Conservation (phyloP, 352 stramenopile genomes). For the Stephanocyclus meneghinianus region DNA sequence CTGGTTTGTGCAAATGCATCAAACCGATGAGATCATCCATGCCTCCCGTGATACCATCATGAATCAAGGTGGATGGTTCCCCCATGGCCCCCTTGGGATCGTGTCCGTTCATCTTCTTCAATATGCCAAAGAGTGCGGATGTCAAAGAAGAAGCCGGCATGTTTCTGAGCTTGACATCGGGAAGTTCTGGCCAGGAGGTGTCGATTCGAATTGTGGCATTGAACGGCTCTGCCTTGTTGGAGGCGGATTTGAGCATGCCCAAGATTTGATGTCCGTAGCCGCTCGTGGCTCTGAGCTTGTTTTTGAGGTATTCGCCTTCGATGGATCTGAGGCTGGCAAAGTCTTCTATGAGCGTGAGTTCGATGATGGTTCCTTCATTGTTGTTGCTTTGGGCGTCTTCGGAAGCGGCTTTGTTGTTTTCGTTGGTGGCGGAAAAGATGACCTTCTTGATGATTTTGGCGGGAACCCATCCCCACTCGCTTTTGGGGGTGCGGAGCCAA, state of each 20-base stretch:
- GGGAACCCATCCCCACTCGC: slow-evolving; percentile 81
- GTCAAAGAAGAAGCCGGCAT: slow-evolving; percentile 50
- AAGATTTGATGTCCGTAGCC: slow-evolving; percentile 38
- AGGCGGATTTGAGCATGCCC: slow-evolving; percentile 34
- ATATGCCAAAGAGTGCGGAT: slow-evolving; percentile 38
- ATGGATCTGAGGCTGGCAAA: slow-evolving; percentile 23
- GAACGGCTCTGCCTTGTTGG: neutral
- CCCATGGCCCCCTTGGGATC: slow-evolving; percentile 31
- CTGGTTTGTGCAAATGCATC: slow-evolving; percentile 89
- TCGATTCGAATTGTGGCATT: neutral
- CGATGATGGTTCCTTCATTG: slow-evolving; percentile 42
- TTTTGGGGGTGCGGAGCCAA: slow-evolving; percentile 75
- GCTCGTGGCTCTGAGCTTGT: slow-evolving; percentile 12
- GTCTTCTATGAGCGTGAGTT: slow-evolving; percentile 75
- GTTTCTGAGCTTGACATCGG: slow-evolving; percentile 82
- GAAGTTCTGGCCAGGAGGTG: slow-evolving; percentile 50
- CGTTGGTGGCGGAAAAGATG: neutral
- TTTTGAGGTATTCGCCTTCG: slow-evolving; percentile 8
- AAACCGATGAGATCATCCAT: slow-evolving; percentile 80
- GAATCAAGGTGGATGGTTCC: slow-evolving; percentile 42
- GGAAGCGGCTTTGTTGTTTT: neutral
- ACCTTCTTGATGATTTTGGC: slow-evolving; percentile 65
- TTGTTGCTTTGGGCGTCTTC: slow-evolving; percentile 12
- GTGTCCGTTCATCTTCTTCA: neutral
- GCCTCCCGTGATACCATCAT: slow-evolving; percentile 59